phyloP scores from a whole-genome alignment of 2,329 filamentous ascomycete genomes.

The Pyricularia sp. region DNA sequence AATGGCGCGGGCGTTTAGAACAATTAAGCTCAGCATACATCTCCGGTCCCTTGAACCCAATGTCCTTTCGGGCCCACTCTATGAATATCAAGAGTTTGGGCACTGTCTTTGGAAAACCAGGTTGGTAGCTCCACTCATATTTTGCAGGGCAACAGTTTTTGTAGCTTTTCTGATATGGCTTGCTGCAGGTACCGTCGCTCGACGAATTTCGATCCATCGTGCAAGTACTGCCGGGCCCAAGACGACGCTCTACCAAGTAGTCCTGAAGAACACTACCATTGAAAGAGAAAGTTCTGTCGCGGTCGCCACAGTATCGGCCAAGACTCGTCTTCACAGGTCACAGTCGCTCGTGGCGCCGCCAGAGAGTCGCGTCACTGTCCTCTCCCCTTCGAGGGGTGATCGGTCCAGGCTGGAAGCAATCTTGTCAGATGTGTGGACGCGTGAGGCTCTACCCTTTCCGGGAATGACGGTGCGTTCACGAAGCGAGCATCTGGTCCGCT shows the following conservation, averaged over 20 bases:
- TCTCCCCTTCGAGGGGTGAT: conserved; percentile 63
- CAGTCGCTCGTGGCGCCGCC: conserved; percentile 65
- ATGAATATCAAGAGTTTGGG: conserved; percentile 64
- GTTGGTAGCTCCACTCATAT: conserved; percentile 22
- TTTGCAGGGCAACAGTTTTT: not conserved
- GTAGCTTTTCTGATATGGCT: conserved; percentile 1
- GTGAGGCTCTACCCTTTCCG: conserved; percentile 67
- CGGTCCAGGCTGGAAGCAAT: conserved; percentile 62
- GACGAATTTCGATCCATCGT: conserved; percentile 65
- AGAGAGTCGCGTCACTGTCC: conserved; percentile 45
- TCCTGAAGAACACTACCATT: conserved; percentile 73
- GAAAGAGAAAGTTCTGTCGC: conserved; percentile 38
- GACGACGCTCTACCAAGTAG: conserved; percentile 57
- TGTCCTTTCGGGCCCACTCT: conserved; percentile 49
- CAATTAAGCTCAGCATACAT: conserved; percentile 35
- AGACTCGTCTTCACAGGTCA: conserved; percentile 56
- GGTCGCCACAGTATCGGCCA: conserved; percentile 18
- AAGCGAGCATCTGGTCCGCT: conserved; percentile 59
- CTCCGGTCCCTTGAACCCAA: conserved; percentile 29
- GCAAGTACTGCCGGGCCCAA: conserved; percentile 61
- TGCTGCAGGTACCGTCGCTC: conserved; percentile 42
- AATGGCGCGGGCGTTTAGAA: conserved; percentile 62
- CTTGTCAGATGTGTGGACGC: conserved; percentile 72
- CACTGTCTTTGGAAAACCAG: conserved; percentile 59
- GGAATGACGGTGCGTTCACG: conserved; percentile 57